These are phyloP conservation scores for Gracilariopsis chorda DNA, from an alignment of 23 red algal species.

Conservation along the genomic window DNA sequence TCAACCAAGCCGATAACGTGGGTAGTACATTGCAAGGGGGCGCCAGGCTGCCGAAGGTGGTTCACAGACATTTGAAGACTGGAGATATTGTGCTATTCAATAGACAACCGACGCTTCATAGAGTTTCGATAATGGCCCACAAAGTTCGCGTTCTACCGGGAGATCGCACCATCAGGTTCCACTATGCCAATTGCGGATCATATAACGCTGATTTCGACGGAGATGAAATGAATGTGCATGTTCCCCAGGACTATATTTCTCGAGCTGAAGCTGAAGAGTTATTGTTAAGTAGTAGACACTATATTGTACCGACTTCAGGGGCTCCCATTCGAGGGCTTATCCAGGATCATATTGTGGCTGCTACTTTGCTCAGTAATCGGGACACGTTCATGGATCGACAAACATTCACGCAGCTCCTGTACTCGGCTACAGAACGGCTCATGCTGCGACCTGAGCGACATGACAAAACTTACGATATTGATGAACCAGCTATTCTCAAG, in stretches of 20 bases:
- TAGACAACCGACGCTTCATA: slow-evolving; percentile 93
- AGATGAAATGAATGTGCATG: slow-evolving; percentile 99
- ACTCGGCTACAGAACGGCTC: slow-evolving; percentile 73
- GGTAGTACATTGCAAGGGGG: background rate
- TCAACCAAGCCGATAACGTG: background rate
- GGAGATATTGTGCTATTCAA: slow-evolving; percentile 98
- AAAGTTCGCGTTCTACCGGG: slow-evolving; percentile 84
- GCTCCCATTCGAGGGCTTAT: slow-evolving; percentile 95
- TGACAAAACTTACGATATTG: slow-evolving; percentile 22
- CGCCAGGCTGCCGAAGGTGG: slow-evolving; percentile 55
- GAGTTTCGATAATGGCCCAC: slow-evolving; percentile 95
- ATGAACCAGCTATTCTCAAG: slow-evolving; percentile 70
- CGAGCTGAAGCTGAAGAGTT: slow-evolving; percentile 81
- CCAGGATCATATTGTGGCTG: slow-evolving; percentile 94
- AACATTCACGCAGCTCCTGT: slow-evolving; percentile 78
- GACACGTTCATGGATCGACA: slow-evolving; percentile 77
- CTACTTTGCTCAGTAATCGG: slow-evolving; percentile 79
- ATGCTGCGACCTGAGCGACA: slow-evolving; percentile 13
- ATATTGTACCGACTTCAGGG: slow-evolving; percentile 90
- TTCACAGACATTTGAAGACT: slow-evolving; percentile 92
- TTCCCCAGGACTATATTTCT: slow-evolving; percentile 90
- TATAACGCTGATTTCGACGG: slow-evolving; percentile 99
- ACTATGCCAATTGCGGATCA: slow-evolving; percentile 99
- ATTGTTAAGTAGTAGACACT: slow-evolving; percentile 75
- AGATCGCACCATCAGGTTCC: slow-evolving; percentile 91